Conservation (phyloP, 768 basidiomycete genomes). For the Lactarius vividus region DNA sequence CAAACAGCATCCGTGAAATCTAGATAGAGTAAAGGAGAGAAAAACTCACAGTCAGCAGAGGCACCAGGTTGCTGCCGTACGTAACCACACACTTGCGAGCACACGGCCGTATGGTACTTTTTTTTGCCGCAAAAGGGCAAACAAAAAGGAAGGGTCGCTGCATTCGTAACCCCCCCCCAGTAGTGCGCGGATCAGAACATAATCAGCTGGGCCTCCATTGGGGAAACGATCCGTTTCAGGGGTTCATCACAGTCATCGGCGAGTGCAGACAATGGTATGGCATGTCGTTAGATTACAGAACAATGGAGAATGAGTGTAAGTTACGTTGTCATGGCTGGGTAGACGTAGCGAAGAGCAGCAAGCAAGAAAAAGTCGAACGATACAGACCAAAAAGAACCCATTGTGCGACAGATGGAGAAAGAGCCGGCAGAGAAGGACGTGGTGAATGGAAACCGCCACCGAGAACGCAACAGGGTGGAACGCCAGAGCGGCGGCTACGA, state of each 20-base stretch:
- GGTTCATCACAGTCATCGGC: not conserved
- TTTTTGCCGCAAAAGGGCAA: not conserved
- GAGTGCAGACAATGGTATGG: not conserved
- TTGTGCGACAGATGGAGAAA: conserved; percentile 5
- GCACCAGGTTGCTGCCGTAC: not conserved
- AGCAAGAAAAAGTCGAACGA: not conserved
- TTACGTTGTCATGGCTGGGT: not conserved
- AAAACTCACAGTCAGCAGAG: not conserved
- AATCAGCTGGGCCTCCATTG: not conserved
- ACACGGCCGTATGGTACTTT: not conserved
- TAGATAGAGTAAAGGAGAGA: not conserved
- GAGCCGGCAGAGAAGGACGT: not conserved
- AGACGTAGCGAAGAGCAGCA: not conserved
- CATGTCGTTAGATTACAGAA: not conserved
- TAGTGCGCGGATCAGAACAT: conserved; percentile 6
- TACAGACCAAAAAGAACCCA: conserved; percentile 10
- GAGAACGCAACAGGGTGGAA: not conserved
- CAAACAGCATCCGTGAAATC: not conserved
- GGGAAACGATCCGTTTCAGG: not conserved
- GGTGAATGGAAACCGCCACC: not conserved
- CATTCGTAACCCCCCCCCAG: conserved; percentile 4
- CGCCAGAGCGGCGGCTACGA: conserved; percentile 8
- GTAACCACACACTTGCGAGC: not conserved
- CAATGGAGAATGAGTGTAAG: conserved; percentile 1
- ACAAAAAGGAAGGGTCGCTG: conserved; percentile 15